Evolutionary conservation across 768 basidiomycete genomes (phyloP).

Genomic region (Russula brevipes): DNA sequence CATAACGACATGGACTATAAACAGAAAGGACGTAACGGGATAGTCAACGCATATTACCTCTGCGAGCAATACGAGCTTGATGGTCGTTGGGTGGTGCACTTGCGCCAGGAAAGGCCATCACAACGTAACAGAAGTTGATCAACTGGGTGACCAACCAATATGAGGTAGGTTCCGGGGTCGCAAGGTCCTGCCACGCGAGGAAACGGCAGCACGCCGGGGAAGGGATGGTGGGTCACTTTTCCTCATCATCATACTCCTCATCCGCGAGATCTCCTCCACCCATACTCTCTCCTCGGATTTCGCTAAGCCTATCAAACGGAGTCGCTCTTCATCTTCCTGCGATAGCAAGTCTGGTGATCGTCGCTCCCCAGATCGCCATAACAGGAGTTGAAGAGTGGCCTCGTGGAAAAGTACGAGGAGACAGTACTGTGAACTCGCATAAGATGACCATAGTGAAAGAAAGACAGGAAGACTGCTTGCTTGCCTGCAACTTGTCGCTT

Average conservation of each 20-base stretch:
- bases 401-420: conserved; percentile 67
- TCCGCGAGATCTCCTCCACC: conserved; percentile 55
- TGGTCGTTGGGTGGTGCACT: too few relatives aligned
- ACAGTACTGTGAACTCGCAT: conserved; percentile 51
- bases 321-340: conserved; percentile 46
- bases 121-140: not conserved
- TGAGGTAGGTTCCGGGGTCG: conserved; percentile 5
- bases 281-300: conserved; percentile 56
- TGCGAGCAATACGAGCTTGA: not conserved
- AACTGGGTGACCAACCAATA: not conserved
- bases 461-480: not conserved
- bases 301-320: conserved; percentile 47
- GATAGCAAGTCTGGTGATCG: conserved; percentile 45
- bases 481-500: conserved; percentile 24
- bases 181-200: conserved; percentile 8
- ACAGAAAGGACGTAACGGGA: not conserved
- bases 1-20: conserved; percentile 1
- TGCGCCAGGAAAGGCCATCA: not conserved
- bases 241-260: conserved; percentile 31
- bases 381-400: conserved; percentile 62
- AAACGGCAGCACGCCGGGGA: not conserved
- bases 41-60: not conserved
- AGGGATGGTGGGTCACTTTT: conserved; percentile 20
- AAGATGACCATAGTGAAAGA: not conserved
- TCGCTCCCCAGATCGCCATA: conserved; percentile 65